Conservation (phyloP, 2,329 filamentous ascomycete genomes). For the Ophiostoma tasmaniense region DNA sequence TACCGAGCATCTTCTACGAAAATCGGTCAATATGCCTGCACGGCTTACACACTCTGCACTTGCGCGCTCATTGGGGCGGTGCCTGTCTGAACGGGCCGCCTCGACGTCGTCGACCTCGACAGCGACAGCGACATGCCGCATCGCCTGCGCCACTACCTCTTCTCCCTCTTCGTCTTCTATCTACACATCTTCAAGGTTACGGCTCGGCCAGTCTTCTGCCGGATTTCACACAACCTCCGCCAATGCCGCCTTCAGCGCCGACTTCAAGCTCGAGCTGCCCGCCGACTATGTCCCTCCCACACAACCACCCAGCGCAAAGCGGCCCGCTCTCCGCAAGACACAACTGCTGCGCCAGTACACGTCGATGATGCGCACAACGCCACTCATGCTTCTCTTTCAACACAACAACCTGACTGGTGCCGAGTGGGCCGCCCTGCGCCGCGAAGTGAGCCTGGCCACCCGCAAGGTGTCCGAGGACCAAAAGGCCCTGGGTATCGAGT, state of each 20-base stretch:
- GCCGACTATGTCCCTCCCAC: conserved; percentile 51
- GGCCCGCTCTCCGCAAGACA: conserved; percentile 78
- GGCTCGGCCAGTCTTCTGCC: neutral
- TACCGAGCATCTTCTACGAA: neutral
- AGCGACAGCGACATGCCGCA: neutral
- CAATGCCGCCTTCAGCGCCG: neutral
- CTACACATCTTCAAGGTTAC: conserved; percentile 7
- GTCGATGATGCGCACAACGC: conserved; percentile 75
- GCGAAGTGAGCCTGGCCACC: conserved; percentile 52
- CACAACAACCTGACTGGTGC: conserved; percentile 61
- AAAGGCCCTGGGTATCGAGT: conserved; percentile 11
- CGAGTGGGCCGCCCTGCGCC: conserved; percentile 65
- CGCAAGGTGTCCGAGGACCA: conserved; percentile 30
- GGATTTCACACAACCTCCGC: conserved; percentile 14
- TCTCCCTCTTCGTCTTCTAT: neutral
- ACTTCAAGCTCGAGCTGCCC: conserved; percentile 30
- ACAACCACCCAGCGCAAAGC: conserved; percentile 82
- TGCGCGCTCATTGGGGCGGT: conserved; percentile 14
- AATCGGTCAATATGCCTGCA: conserved; percentile 13
- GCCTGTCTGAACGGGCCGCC: conserved; percentile 13
- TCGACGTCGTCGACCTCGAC: conserved; percentile 2
- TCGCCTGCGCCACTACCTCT: neutral
- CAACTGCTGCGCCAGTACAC: conserved; percentile 82
- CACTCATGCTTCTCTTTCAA: conserved; percentile 75
- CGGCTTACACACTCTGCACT: conserved; percentile 6